Evolutionary conservation across 148 eudicot species (phyloP).

Genomic region (Vaccinium vitisidaea): DNA sequence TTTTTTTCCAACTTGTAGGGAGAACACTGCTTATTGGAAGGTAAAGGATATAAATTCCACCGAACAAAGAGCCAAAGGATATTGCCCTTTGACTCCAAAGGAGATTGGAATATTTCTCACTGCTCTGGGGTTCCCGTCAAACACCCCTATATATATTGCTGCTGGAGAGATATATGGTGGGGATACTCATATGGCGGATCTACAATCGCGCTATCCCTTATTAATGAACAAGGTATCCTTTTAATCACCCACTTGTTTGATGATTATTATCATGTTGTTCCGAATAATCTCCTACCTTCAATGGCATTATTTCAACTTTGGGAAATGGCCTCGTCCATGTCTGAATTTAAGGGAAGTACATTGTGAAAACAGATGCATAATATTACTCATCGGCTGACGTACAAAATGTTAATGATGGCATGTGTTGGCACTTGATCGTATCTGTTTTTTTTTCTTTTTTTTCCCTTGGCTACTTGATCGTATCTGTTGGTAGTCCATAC

Average conservation of each 20-base stretch:
- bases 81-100: constrained; percentile 87
- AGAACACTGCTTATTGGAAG: constrained; percentile 87
- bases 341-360: not conserved
- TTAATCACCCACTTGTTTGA: constrained; percentile 1
- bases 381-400: not conserved
- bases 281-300: not conserved
- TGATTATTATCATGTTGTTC: not conserved
- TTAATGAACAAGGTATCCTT: constrained; percentile 76
- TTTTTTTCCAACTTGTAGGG: constrained; percentile 41
- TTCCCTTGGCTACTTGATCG: not conserved
- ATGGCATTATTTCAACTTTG: not conserved
- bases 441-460: not conserved
- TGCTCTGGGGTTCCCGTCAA: constrained; percentile 74
- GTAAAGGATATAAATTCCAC: constrained; percentile 81
- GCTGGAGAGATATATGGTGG: constrained; percentile 98
- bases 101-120: constrained; percentile 80
- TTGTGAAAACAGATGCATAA: not conserved
- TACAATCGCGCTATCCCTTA: constrained; percentile 70
- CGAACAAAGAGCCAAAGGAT: constrained; percentile 82
- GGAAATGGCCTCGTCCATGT: not conserved
- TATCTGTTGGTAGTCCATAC: not conserved
- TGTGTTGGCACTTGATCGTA: not conserved
- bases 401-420: not conserved
- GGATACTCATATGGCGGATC: constrained; percentile 63
- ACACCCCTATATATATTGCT: constrained; percentile 84